Base-by-base conservation (phyloP, 768 basidiomycete species). In the Pisolithus sp. region DNA sequence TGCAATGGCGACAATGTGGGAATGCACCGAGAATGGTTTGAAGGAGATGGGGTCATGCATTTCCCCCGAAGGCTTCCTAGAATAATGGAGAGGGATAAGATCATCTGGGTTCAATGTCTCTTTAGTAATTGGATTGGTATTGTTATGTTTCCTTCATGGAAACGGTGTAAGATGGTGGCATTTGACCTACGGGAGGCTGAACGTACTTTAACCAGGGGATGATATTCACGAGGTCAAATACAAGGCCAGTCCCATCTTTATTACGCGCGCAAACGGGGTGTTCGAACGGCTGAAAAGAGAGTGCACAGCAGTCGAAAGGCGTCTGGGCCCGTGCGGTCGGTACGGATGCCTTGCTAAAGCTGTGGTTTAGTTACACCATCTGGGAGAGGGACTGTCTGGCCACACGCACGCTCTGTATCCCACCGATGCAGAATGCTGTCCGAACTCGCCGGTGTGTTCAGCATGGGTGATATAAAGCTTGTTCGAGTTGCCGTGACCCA, bases 21-120 rank as follows among this genome's bases (percentile, higher is more conserved):
- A 94, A 66, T 98, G 95, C 56, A 95, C 87, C 63, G 79, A 93
- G 77, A 99, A 96, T 2, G 90, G 87, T 67, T 97, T 98, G 80
- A 95, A 99, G 3, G 93, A 92, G 41, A 99, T 93, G 0, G 96
- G 96, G 66, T 99, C 96, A 65, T 96, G 86, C 12, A 90, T 81
- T 67, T 93, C 88, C 37, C 88, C 88, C 23, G 91, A 82, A 3
- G 88, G 73, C 67, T 94, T 94, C 55, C 91, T 78, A 1, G 85
- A 81, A 62, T 92, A 93, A 62, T 89, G 77, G 28, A 92, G 76
- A n/a, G 79, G 78, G 43, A 92, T 86, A 50, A 93, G 78, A 53
- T 89, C 85, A 7, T 81, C 75, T 0, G 89, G 86, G 3, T 70
- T 64, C n/a, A 90, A 72, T 5, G 83, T 75, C 48, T 82, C 81